These are phyloP conservation scores for Colletotrichum sublineola DNA, from an alignment of 2,329 filamentous ascomycete species.

Conservation along the genomic window DNA sequence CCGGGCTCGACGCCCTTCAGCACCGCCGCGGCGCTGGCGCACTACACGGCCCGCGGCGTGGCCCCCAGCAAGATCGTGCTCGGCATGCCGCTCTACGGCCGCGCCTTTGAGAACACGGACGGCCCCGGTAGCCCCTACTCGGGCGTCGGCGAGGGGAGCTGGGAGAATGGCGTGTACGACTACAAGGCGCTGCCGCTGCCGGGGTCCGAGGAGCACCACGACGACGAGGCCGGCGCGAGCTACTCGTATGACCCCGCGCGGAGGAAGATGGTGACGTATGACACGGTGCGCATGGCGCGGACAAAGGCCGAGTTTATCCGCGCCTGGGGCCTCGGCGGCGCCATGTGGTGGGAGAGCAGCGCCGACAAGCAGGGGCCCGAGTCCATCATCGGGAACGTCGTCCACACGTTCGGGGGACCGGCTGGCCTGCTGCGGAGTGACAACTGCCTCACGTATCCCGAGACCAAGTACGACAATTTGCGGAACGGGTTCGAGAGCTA, in stretches of 20 bases:
- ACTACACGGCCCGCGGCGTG: constrained; percentile 78
- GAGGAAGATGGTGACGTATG: constrained; percentile 82
- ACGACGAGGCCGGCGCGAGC: constrained; percentile 75
- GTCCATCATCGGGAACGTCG: constrained; percentile 78
- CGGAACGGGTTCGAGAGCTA: constrained; percentile 64
- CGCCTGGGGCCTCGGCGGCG: constrained; percentile 78
- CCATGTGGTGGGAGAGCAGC: constrained; percentile 98
- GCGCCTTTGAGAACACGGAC: constrained; percentile 83
- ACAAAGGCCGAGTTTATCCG: constrained; percentile 81
- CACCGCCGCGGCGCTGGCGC: constrained; percentile 76
- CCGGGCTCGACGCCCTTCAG: constrained; percentile 82
- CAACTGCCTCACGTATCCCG: constrained; percentile 75
- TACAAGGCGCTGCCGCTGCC: constrained; percentile 85
- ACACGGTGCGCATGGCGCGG: constrained; percentile 75
- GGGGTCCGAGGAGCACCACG: constrained; percentile 74
- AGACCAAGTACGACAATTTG: constrained; percentile 79
- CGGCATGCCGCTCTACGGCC: constrained; percentile 93
- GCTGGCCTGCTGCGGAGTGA: constrained; percentile 61
- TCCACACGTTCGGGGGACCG: constrained; percentile 69
- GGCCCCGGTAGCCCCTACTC: constrained; percentile 78
- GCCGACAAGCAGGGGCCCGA: constrained; percentile 75
- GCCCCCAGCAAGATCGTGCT: constrained; percentile 81
- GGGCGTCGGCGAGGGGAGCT: constrained; percentile 83
- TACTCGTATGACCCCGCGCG: constrained; percentile 79
- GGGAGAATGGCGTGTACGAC: constrained; percentile 89